A percentile compares a stretch with the other conserved stretches of the same genome.
phyloP scores from a whole-genome alignment of 352 stramenopile genomes.

The Globisporangium middletonii region DNA sequence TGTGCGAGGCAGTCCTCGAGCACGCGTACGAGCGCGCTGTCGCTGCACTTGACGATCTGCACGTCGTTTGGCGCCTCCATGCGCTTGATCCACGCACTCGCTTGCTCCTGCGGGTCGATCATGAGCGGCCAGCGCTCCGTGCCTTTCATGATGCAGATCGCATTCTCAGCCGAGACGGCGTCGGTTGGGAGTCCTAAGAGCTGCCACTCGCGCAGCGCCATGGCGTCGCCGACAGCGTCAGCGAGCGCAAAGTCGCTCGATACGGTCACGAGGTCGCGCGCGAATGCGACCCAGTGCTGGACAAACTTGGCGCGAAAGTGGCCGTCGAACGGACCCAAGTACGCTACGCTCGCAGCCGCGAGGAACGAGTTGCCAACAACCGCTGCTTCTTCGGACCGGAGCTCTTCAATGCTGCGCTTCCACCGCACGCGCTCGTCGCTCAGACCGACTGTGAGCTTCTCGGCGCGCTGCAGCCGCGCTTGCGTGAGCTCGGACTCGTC shows the following conservation, averaged over 20 bases:
- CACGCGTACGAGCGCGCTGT: slow-evolving; percentile 29
- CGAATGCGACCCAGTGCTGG: slow-evolving; percentile 23
- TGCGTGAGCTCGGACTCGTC: slow-evolving; percentile 60
- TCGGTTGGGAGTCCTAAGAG: slow-evolving; percentile 87
- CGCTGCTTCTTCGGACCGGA: slow-evolving; percentile 34
- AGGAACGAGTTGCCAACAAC: slow-evolving; percentile 64
- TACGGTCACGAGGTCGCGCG: slow-evolving; percentile 18
- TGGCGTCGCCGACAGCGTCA: slow-evolving; percentile 67
- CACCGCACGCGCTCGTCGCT: slow-evolving; percentile 66
- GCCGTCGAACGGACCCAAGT: slow-evolving; percentile 62
- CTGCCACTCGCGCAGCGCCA: slow-evolving; percentile 86
- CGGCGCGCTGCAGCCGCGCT: slow-evolving; percentile 40
- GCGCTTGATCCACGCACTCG: slow-evolving; percentile 89
- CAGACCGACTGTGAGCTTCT: slow-evolving; percentile 61
- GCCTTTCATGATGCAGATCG: slow-evolving; percentile 80
- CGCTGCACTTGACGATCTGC: slow-evolving; percentile 64
- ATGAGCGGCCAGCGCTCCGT: slow-evolving; percentile 89
- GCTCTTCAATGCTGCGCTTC: slow-evolving; percentile 54
- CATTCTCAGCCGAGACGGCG: slow-evolving; percentile 86
- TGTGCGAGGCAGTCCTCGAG: slow-evolving; percentile 32
- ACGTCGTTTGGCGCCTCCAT: slow-evolving; percentile 65
- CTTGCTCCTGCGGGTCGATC: slow-evolving; percentile 93
- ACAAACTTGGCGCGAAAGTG: slow-evolving; percentile 32
- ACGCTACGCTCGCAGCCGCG: slow-evolving; percentile 49
- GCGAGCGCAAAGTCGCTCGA: slow-evolving; percentile 51